Conservation (phyloP, 441 rosid genomes). For the Aquilaria agallochum region DNA sequence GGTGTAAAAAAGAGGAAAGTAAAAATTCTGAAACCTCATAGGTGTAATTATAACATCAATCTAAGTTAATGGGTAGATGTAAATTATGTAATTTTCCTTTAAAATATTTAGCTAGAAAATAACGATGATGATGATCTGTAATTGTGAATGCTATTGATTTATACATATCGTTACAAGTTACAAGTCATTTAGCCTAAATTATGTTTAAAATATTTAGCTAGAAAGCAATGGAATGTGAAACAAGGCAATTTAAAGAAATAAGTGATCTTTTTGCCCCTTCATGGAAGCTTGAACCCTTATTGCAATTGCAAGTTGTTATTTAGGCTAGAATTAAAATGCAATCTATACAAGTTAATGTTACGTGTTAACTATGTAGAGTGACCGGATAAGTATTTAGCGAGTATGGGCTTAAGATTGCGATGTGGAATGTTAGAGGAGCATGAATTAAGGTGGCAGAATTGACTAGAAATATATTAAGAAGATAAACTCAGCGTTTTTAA, state of each 20-base stretch:
- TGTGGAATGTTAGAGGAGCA: neutral
- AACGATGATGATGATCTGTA: too few relatives aligned
- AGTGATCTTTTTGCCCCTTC: neutral
- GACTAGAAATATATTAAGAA: slow-evolving; percentile 6
- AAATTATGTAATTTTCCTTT: too few relatives aligned
- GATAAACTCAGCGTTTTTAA: neutral
- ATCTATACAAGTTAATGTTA: neutral
- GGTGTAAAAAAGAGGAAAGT: too few relatives aligned
- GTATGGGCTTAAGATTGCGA: slow-evolving; percentile 10
- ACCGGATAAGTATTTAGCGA: slow-evolving; percentile 10
- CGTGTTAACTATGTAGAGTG: neutral
- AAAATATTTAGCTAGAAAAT: too few relatives aligned
- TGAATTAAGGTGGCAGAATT: slow-evolving; percentile 2
- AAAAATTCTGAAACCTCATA: too few relatives aligned
- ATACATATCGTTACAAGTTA: too few relatives aligned
- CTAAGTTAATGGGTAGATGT: too few relatives aligned
- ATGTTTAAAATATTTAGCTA: neutral
- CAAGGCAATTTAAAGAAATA: neutral
- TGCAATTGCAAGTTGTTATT: too few relatives aligned
- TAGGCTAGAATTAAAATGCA: neutral
- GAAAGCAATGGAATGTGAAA: slow-evolving; percentile 4
- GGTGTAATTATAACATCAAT: too few relatives aligned
- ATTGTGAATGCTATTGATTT: too few relatives aligned
- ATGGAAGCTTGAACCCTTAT: too few relatives aligned
- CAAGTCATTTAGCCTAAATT: too few relatives aligned